phyloP scores from a whole-genome alignment of 179 eudicot genomes.

The Corrigiola litoralis region DNA sequence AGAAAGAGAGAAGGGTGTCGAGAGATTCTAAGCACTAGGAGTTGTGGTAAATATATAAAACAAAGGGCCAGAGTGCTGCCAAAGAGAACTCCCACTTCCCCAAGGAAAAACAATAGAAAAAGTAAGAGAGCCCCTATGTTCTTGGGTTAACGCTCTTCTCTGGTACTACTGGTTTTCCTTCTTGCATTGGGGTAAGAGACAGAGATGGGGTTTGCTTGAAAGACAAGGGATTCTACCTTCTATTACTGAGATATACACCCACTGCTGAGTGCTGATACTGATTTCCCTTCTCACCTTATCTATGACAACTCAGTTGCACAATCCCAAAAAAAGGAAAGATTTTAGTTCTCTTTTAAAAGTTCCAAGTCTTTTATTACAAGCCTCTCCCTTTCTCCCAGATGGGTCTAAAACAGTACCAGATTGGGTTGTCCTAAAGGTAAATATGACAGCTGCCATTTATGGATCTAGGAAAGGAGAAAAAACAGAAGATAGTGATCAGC shows the following conservation, averaged over 20 bases:
- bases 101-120: conserved; percentile 16
- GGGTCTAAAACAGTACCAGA: conserved; percentile 9
- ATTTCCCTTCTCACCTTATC: conserved; percentile 1
- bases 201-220: conserved; percentile 21
- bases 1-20: conserved; percentile 21
- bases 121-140: conserved; percentile 13
- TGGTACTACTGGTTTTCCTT: conserved; percentile 5
- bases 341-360: background rate
- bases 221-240: conserved; percentile 20
- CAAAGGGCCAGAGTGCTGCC: conserved; percentile 1
- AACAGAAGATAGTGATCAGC: conserved; percentile 11
- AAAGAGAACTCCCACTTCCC: conserved; percentile 29
- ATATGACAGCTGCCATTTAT: conserved; percentile 31
- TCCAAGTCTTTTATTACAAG: background rate
- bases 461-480: conserved; percentile 12
- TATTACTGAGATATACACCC: background rate
- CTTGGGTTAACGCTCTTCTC: conserved; percentile 29
- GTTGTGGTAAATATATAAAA: conserved; percentile 15
- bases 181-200: conserved; percentile 27
- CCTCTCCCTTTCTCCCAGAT: background rate
- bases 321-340: background rate
- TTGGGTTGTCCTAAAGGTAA: conserved; percentile 11
- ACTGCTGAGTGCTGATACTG: conserved; percentile 5
- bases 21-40: conserved; percentile 11
- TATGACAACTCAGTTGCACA: conserved; percentile 35